Evolutionary conservation across 2,329 filamentous ascomycete genomes (phyloP).

Genomic region (Botrytis sinoallii): DNA sequence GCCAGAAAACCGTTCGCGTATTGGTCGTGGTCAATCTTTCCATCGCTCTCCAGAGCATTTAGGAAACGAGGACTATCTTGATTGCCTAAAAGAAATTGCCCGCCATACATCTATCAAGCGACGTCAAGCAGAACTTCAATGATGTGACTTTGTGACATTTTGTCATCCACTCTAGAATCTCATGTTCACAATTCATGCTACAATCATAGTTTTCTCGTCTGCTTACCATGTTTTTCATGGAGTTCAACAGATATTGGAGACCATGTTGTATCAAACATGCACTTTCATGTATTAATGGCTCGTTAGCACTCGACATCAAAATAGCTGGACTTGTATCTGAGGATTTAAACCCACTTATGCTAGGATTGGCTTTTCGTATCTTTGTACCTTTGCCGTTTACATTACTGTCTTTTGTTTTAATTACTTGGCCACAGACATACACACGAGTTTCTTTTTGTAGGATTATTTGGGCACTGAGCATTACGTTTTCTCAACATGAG

Average conservation of each 20-base stretch:
- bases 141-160: not conserved
- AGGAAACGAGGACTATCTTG: constrained; percentile 15
- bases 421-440: not conserved
- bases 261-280: not conserved
- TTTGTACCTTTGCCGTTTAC: not conserved
- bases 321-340: constrained; percentile 5
- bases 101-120: constrained; percentile 6
- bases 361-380: constrained; percentile 3
- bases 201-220: not conserved
- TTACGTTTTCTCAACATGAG: not conserved
- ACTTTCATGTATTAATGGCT: constrained; percentile 11
- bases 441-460: constrained; percentile 14
- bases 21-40: not conserved
- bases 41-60: constrained; percentile 15
- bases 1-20: constrained; percentile 9
- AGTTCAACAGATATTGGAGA: not conserved
- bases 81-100: constrained; percentile 12
- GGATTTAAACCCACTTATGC: constrained; percentile 5
- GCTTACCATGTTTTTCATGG: not conserved
- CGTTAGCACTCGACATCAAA: not conserved
- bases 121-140: not conserved
- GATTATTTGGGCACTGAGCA: constrained; percentile 14
- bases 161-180: not conserved
- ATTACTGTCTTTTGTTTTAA: not conserved
- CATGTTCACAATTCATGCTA: not conserved